Percentiles rank a stretch among this genome's conserved stretches.
Conservation (phyloP, 352 stramenopile species). For the Globisporangium takayamanum region DNA sequence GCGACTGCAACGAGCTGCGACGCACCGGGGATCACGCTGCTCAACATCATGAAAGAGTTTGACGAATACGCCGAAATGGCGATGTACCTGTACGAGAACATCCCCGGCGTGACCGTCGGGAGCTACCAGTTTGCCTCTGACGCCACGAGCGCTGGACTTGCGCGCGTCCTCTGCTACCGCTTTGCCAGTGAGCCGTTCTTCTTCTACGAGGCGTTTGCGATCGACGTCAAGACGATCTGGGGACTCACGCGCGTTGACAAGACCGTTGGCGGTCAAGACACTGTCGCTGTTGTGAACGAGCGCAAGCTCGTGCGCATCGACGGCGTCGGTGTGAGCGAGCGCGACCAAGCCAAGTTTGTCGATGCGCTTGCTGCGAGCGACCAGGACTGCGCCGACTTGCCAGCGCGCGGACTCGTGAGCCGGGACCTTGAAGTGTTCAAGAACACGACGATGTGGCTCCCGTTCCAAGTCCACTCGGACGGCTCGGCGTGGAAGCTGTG, state of each 20-base stretch:
- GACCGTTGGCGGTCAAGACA: constrained; percentile 17
- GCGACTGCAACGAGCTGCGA: constrained; percentile 24
- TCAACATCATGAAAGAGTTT: constrained; percentile 61
- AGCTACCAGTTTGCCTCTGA: constrained; percentile 40
- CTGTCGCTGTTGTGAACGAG: constrained; percentile 52
- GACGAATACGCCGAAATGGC: constrained; percentile 56
- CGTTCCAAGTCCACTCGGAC: constrained; percentile 46
- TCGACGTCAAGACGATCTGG: constrained; percentile 68
- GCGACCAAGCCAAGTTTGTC: constrained; percentile 56
- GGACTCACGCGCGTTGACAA: constrained; percentile 19
- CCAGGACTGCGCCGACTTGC: constrained; percentile 30
- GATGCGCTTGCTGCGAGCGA: constrained; percentile 9
- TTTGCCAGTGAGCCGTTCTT: constrained; percentile 51
- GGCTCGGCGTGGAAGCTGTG: constrained; percentile 43
- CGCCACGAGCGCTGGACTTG: constrained; percentile 23
- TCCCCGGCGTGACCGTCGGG: constrained; percentile 28
- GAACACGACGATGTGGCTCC: constrained; percentile 41
- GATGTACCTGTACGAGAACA: constrained; percentile 65
- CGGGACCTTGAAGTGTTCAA: constrained; percentile 28
- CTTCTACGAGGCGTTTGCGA: constrained; percentile 41
- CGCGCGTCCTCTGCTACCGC: constrained; percentile 49
- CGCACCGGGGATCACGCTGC: constrained; percentile 27
- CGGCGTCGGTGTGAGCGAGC: constrained; percentile 41
- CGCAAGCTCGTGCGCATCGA: constrained; percentile 46
- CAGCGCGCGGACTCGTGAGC: constrained; percentile 28